A percentile compares a stretch with the other conserved stretches of the same genome.
Conservation (phyloP, 2,329 filamentous ascomycete genomes). For the Nothomitra cinnamomea region DNA sequence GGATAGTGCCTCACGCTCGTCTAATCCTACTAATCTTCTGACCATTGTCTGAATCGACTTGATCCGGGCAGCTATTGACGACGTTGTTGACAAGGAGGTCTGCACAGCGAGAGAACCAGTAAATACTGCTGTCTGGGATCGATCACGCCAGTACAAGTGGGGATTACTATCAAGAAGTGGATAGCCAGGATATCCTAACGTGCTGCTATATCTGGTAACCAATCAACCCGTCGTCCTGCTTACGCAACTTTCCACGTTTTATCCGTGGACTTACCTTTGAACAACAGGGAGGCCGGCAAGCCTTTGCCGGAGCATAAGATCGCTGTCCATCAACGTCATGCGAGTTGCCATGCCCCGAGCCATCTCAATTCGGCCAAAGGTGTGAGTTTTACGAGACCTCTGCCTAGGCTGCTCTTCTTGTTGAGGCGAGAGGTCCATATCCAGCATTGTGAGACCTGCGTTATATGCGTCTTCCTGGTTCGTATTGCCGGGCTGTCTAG, state of each 20-base stretch:
- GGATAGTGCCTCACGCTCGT: conserved; percentile 69
- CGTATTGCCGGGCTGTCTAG: neutral
- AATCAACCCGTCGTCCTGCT: neutral
- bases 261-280: neutral
- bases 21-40: conserved; percentile 44
- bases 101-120: conserved; percentile 28
- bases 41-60: conserved; percentile 48
- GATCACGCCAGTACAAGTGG: conserved; percentile 29
- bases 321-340: neutral
- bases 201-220: conserved; percentile 19
- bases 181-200: conserved; percentile 36
- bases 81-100: conserved; percentile 52
- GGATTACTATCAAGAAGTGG: conserved; percentile 77
- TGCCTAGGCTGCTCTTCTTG: conserved; percentile 7
- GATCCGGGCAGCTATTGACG: conserved; percentile 51
- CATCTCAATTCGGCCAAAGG: conserved; percentile 22
- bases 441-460: conserved; percentile 7
- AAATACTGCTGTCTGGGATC: conserved; percentile 28
- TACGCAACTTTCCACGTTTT: neutral
- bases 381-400: conserved; percentile 13
- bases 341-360: conserved; percentile 13
- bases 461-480: conserved; percentile 6
- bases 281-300: conserved; percentile 4
- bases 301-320: neutral
- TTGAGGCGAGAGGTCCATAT: conserved; percentile 21